These are phyloP conservation scores for Thamnidium elegans DNA, from an alignment of 192 early-diverging fungal genomes.

Conservation along the genomic window DNA sequence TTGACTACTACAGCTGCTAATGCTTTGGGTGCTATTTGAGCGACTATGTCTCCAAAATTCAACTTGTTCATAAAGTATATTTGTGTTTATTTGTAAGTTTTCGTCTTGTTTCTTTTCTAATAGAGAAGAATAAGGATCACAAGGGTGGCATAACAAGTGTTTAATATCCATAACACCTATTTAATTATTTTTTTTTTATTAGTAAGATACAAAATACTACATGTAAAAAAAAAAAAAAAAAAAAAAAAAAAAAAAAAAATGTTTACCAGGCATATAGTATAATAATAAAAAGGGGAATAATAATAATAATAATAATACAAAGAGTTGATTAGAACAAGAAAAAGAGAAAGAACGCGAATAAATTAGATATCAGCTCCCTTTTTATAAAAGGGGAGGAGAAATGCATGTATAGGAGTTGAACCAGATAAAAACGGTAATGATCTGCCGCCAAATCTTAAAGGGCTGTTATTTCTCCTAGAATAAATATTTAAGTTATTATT, in stretches of 20 bases:
- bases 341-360: neutral
- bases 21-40: no score
- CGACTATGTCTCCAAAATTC: neutral
- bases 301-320: neutral
- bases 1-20: no score
- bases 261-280: neutral
- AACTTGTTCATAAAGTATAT: neutral
- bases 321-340: neutral
- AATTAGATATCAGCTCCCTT: neutral
- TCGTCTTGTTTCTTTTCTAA: neutral
- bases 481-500: neutral
- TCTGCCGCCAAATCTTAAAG: slow-evolving; percentile 3
- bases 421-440: neutral
- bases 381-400: neutral
- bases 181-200: no score
- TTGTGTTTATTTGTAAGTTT: neutral
- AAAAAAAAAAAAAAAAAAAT: neutral
- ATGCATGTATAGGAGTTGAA: neutral
- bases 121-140: slow-evolving; percentile 9
- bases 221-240: neutral
- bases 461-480: neutral
- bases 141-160: slow-evolving; percentile 3
- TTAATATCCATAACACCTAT: slow-evolving; percentile 18
- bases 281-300: neutral
- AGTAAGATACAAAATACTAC: no score